phyloP scores from a whole-genome alignment of 2,329 filamentous ascomycete genomes.

The Conoideocrella luteorostrata region DNA sequence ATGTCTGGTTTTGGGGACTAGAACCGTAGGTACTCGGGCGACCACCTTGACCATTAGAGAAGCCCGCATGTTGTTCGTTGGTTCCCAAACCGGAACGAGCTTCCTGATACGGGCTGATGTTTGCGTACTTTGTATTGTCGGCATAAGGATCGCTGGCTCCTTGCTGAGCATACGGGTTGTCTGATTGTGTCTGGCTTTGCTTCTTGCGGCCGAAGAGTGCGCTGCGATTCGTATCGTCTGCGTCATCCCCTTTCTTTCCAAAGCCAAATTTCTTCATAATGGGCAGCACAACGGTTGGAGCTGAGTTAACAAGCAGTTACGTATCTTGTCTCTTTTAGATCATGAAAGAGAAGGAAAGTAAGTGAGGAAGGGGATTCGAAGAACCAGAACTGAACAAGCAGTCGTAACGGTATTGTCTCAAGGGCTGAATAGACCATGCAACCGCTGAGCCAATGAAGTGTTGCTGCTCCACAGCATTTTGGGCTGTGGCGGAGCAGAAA shows the following conservation, averaged over 20 bases:
- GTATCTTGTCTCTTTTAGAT: not conserved
- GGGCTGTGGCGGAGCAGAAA: not conserved
- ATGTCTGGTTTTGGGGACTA: slow-evolving; percentile 3
- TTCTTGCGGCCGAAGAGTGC: slow-evolving; percentile 51
- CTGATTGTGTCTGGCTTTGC: slow-evolving; percentile 35
- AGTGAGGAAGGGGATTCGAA: too few species aligned
- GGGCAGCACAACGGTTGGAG: not conserved
- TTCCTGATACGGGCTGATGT: slow-evolving; percentile 40
- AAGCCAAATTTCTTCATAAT: slow-evolving; percentile 56
- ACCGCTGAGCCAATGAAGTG: not conserved
- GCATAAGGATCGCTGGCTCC: slow-evolving; percentile 48
- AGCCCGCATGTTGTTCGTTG: slow-evolving; percentile 23
- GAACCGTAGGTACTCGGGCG: slow-evolving; percentile 12
- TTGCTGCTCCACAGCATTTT: not conserved
- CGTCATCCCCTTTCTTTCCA: slow-evolving; percentile 47
- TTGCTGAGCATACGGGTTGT: slow-evolving; percentile 54
- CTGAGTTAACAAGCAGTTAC: not conserved
- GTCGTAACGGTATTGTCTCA: too few species aligned
- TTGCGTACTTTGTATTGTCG: slow-evolving; percentile 38
- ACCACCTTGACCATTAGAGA: slow-evolving; percentile 19
- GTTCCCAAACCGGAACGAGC: slow-evolving; percentile 29
- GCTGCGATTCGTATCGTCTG: slow-evolving; percentile 40
- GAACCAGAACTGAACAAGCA: too few species aligned
- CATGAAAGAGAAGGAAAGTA: too few species aligned
- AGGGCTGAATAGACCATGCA: not conserved